Base-by-base conservation (phyloP, 169 alveolate species). In the Plasmodium fragile region DNA sequence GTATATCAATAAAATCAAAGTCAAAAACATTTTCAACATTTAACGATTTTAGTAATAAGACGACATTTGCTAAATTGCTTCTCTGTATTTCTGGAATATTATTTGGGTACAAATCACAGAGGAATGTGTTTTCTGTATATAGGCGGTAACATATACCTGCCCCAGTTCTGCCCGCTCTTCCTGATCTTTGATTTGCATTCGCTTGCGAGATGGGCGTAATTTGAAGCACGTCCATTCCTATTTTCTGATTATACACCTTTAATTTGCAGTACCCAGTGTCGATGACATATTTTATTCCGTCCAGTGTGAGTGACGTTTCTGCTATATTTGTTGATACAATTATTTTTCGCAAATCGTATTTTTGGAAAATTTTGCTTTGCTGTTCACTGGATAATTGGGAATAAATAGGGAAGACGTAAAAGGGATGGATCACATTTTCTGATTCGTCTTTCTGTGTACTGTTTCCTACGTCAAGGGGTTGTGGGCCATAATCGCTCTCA, bases 271-370 rank as follows among this genome's bases (percentile, higher is more conserved):
- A 98, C 11, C 99, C 99, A 49, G 99, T 97, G 94, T 99, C 99
- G 11, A 99, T 98, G 36, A 99, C 99, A 94, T 98, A 99, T 85
- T 98, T 98, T 43, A 99, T 99, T 4, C 99, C 99, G 92, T 99
- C 99, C 87, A 99, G 97, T 18, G 99, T 99, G 72, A 99, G 94
- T 16, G 99, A 99, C 8, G 99, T 99, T 93, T 99, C 99, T 10
- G 99, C 99, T 80, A 99, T 99, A 96, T 99, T 99, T 28, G 99
- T 99, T 7, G 99, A 99, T 22, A 99, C 99, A 7, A 99, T 98
- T 65, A 99, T 99, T 95, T 98, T 97, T 79, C 97, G 77, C 81
- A 95, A 92, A 36, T 95, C 96, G 90, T 94, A 96, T 87, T 94
- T 95, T 92, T 95, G 92, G 84, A 96, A 96, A 72, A 96, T 96